Percentiles rank a stretch among this genome's conserved stretches.
These are phyloP conservation scores for Chernovozyma aurita DNA, from an alignment of 1,139 yeast species.

Conservation along the genomic window DNA sequence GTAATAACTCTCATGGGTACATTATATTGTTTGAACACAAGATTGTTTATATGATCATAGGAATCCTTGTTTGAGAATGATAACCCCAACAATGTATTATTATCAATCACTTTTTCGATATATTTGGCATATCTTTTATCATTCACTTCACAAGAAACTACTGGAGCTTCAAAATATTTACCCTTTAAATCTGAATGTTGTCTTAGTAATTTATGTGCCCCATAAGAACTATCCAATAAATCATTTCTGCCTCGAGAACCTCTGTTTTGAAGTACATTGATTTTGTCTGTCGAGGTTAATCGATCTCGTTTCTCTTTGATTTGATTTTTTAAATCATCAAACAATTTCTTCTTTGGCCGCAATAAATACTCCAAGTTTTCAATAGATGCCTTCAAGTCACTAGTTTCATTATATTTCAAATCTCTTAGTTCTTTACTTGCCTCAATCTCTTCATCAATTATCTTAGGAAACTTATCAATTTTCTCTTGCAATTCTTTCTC, in stretches of 20 bases:
- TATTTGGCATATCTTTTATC: slow-evolving; percentile 48
- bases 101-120: slow-evolving; percentile 56
- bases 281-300: slow-evolving; percentile 47
- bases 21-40: slow-evolving; percentile 22
- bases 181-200: slow-evolving; percentile 27
- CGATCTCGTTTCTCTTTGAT: slow-evolving; percentile 21
- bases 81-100: slow-evolving; percentile 49
- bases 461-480: slow-evolving; percentile 11
- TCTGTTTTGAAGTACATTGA: slow-evolving; percentile 36
- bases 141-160: slow-evolving; percentile 56
- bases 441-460: slow-evolving; percentile 16
- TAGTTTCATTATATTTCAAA: slow-evolving; percentile 11
- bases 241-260: slow-evolving; percentile 18
- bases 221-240: slow-evolving; percentile 27
- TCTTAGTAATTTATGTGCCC: slow-evolving; percentile 30
- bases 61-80: slow-evolving; percentile 23
- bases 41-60: slow-evolving; percentile 31
- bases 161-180: slow-evolving; percentile 68
- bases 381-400: slow-evolving; percentile 9
- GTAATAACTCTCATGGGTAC: slow-evolving; percentile 32
- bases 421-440: slow-evolving; percentile 12
- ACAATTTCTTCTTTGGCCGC: slow-evolving; percentile 6
- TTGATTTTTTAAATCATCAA: slow-evolving; percentile 8
- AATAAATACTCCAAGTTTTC: slow-evolving; percentile 5
- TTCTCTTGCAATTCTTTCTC: slow-evolving; percentile 12